Evolutionary conservation across 257 asterid genomes (phyloP).

Genomic region (Cinchona pubescens): DNA sequence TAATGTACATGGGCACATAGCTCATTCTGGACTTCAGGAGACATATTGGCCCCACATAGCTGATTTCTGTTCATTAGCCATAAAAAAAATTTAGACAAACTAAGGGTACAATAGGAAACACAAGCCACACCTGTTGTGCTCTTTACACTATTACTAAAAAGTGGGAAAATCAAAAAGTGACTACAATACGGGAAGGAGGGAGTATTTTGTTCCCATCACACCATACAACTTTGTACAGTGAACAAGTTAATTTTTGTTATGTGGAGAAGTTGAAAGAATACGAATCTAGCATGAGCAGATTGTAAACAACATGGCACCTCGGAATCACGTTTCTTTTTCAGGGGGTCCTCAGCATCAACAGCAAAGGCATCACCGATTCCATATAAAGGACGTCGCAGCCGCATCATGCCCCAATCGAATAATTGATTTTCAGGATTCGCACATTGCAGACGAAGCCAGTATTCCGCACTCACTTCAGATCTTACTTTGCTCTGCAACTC

Average conservation of each 20-base stretch:
- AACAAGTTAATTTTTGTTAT: neutral
- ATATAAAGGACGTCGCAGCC: slow-evolving; percentile 72
- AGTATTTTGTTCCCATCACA: neutral
- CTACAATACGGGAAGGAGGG: no score
- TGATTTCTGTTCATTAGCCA: no score
- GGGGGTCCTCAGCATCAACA: slow-evolving; percentile 78
- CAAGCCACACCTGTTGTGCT: no score
- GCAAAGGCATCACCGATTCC: slow-evolving; percentile 97
- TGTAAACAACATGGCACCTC: slow-evolving; percentile 50
- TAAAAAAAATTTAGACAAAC: no score
- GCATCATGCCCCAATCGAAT: slow-evolving; percentile 99
- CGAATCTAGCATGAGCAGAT: slow-evolving; percentile 8
- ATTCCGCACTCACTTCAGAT: slow-evolving; percentile 84
- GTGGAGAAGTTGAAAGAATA: neutral
- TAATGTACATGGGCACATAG: no score
- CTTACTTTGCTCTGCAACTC: slow-evolving; percentile 82
- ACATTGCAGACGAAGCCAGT: slow-evolving; percentile 91
- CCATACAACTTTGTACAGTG: neutral
- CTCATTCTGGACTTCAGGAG: no score
- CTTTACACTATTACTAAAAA: neutral
- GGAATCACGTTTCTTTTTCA: slow-evolving; percentile 91
- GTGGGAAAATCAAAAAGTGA: no score
- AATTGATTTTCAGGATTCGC: slow-evolving; percentile 82
- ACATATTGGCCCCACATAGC: no score
- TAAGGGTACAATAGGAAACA: no score